A percentile compares a stretch with the other conserved stretches of the same genome.
phyloP scores from a whole-genome alignment of 805 yeast genomes.

The Sugiyamaella chiloensis region DNA sequence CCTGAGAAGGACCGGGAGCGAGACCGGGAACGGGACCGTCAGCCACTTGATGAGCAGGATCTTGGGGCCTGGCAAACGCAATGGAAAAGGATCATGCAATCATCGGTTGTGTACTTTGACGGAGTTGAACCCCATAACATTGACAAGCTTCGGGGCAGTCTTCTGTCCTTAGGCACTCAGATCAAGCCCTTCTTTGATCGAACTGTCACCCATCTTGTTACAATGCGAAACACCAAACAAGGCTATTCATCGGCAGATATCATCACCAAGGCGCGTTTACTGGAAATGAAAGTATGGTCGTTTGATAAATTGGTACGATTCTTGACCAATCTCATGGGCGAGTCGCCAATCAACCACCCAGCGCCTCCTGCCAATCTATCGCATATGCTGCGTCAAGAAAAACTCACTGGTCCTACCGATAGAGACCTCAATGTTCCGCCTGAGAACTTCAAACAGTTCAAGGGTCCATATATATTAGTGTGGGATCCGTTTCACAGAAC shows the following conservation, averaged over 20 bases:
- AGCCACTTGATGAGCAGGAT: slow-evolving; percentile 10
- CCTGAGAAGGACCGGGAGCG: not conserved
- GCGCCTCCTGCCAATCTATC: slow-evolving; percentile 37
- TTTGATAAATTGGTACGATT: slow-evolving; percentile 82
- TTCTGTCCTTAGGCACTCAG: slow-evolving; percentile 36
- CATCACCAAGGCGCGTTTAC: slow-evolving; percentile 53
- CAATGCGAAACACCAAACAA: slow-evolving; percentile 51
- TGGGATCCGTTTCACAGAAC: slow-evolving; percentile 76
- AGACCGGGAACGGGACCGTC: not conserved
- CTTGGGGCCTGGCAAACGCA: slow-evolving; percentile 54
- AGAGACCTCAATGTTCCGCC: slow-evolving; percentile 82
- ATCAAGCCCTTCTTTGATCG: slow-evolving; percentile 58
- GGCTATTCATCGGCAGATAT: slow-evolving; percentile 54
- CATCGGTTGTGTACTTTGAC: slow-evolving; percentile 61
- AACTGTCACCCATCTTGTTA: slow-evolving; percentile 72
- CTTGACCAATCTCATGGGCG: slow-evolving; percentile 46
- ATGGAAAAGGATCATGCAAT: slow-evolving; percentile 61
- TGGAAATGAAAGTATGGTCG: slow-evolving; percentile 78
- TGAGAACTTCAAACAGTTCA: slow-evolving; percentile 81
- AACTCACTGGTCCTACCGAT: slow-evolving; percentile 80
- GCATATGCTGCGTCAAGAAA: slow-evolving; percentile 76
- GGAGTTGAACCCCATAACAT: slow-evolving; percentile 34
- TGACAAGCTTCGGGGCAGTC: slow-evolving; percentile 28
- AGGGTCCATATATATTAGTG: slow-evolving; percentile 67
- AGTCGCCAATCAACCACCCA: slow-evolving; percentile 3